Conservation (phyloP, 345 rosid genomes). For the Noccaea bulbosa region DNA sequence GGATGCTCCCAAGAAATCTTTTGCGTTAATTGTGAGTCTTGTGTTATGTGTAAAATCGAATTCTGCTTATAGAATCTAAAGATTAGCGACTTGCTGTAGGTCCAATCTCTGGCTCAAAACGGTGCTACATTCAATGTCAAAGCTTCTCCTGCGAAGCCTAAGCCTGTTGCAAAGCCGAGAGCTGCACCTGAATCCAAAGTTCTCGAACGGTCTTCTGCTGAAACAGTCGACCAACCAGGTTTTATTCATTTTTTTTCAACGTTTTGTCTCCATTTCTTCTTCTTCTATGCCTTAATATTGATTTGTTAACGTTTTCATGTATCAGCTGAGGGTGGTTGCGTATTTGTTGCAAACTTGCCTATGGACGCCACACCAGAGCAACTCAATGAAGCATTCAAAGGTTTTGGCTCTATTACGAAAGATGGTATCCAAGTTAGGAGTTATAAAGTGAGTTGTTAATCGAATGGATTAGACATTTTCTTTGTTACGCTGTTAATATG, state of each 20-base stretch:
- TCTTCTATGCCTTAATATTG: neutral
- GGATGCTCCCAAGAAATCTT: conserved; percentile 44
- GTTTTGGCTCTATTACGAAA: conserved; percentile 38
- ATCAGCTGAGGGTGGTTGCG: conserved; percentile 25
- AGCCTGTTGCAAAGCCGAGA: conserved; percentile 20
- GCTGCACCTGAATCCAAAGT: conserved; percentile 14
- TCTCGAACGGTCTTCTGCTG: conserved; percentile 27
- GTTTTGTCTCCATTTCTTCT: neutral
- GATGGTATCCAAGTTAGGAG: conserved; percentile 47
- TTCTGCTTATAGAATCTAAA: conserved; percentile 13
- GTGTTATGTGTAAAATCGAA: neutral
- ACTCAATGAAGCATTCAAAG: conserved; percentile 42
- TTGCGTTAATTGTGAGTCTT: conserved; percentile 39
- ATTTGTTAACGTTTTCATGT: neutral
- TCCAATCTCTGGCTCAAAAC: conserved; percentile 36
- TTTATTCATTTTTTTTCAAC: conserved; percentile 2
- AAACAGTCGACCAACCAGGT: conserved; percentile 24
- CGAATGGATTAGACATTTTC: conserved; percentile 1
- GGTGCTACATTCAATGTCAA: conserved; percentile 31
- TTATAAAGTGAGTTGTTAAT: conserved; percentile 37
- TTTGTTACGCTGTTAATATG: neutral
- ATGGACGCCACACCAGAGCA: conserved; percentile 45
- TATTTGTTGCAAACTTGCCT: conserved; percentile 49
- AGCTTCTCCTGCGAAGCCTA: conserved; percentile 44
- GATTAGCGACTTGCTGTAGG: conserved; percentile 28